Conservation (phyloP, 2,329 filamentous ascomycete species). For the Aspergillus jensenii region DNA sequence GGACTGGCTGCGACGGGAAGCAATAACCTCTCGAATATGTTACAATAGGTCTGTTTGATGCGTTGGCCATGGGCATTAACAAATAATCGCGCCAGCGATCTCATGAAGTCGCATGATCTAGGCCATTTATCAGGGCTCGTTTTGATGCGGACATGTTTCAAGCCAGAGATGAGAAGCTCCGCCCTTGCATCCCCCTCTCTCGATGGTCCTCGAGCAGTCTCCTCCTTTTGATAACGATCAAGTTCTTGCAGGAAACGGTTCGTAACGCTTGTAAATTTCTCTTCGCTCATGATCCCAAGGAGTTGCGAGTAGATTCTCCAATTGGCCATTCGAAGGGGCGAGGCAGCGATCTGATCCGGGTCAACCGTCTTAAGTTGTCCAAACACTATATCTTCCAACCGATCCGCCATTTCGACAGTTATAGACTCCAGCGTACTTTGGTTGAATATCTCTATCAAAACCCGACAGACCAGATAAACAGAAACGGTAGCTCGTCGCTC, state of each 20-base stretch:
- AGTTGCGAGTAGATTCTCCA: conserved; percentile 94
- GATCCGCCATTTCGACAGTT: conserved; percentile 87
- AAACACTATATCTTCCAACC: conserved; percentile 93
- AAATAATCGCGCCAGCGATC: conserved; percentile 77
- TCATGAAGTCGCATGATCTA: conserved; percentile 85
- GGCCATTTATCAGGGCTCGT: conserved; percentile 75
- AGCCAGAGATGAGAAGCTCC: conserved; percentile 82
- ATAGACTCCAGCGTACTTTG: conserved; percentile 82
- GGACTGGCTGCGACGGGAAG: conserved; percentile 83
- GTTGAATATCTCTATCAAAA: conserved; percentile 88
- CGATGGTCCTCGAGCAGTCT: conserved; percentile 47
- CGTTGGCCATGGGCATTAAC: conserved; percentile 80
- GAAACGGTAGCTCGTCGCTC: conserved; percentile 92
- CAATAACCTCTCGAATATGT: conserved; percentile 82
- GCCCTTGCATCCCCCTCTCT: conserved; percentile 76
- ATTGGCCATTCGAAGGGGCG: conserved; percentile 83
- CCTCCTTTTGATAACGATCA: conserved; percentile 72
- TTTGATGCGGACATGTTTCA: conserved; percentile 83
- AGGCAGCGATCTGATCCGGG: conserved; percentile 68
- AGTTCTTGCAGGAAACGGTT: conserved; percentile 80
- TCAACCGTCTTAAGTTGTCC: conserved; percentile 90
- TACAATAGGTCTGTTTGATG: conserved; percentile 92
- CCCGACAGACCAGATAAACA: conserved; percentile 91
- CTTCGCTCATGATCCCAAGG: conserved; percentile 92
- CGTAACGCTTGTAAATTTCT: conserved; percentile 83